A percentile compares a stretch with the other conserved stretches of the same genome.
Conservation (phyloP, 495 filamentous ascomycete species). For the Aspergillus campestris region DNA sequence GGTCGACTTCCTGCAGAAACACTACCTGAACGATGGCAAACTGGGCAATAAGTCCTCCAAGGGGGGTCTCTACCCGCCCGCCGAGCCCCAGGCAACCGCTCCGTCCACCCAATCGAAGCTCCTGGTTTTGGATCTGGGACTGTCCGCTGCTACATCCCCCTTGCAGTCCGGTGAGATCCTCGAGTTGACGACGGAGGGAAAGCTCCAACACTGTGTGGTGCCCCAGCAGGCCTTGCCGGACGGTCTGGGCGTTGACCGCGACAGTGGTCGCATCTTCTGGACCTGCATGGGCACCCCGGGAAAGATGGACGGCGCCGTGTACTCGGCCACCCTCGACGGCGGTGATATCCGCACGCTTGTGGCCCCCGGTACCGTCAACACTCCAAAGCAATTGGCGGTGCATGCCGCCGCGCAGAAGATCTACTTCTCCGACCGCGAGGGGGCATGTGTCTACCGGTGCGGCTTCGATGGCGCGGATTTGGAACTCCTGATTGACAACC, state of each 20-base stretch:
- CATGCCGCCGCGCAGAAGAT: conserved; percentile 16
- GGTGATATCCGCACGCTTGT: conserved; percentile 23
- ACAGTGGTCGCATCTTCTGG: conserved; percentile 30
- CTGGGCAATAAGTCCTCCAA: conserved; percentile 12
- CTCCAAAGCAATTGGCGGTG: conserved; percentile 37
- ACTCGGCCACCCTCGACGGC: conserved; percentile 29
- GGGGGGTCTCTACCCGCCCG: no score
- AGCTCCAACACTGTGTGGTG: no score
- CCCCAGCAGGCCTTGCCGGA: no score
- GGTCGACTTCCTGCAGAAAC: conserved; percentile 25
- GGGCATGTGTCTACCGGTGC: conserved; percentile 28
- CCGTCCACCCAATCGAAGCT: no score
- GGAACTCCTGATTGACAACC: conserved; percentile 24
- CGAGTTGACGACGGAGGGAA: no score
- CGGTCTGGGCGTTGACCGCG: no score
- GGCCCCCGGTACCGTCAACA: conserved; percentile 21
- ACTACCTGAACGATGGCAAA: conserved; percentile 30
- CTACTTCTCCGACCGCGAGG: conserved; percentile 42
- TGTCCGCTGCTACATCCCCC: no score
- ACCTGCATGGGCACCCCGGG: conserved; percentile 32
- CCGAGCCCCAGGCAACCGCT: no score
- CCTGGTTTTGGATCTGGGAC: no score
- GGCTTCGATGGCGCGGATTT: conserved; percentile 26
- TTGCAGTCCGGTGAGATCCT: no score
- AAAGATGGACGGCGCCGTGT: conserved; percentile 26